These are phyloP conservation scores for Houttuynia cordata DNA, from an alignment of 164 flowering plant species.

Conservation along the genomic window DNA sequence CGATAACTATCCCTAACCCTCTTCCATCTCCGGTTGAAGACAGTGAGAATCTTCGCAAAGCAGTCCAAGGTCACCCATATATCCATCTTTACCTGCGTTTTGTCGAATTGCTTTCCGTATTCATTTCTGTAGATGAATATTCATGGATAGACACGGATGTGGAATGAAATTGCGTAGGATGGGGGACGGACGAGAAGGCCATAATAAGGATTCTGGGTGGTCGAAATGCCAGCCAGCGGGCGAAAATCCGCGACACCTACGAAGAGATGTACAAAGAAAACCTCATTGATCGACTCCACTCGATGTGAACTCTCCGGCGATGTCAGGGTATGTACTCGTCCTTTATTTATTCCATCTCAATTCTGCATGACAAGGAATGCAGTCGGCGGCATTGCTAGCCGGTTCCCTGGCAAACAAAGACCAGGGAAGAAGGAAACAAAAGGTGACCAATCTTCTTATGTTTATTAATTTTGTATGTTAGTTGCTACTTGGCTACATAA, in stretches of 20 bases:
- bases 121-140: neutral
- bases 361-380: neutral
- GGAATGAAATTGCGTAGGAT: constrained; percentile 21
- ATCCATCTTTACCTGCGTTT: constrained; percentile 1
- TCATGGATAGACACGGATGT: neutral
- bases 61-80: constrained; percentile 43
- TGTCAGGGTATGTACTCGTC: neutral
- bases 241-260: constrained; percentile 49
- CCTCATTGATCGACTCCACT: constrained; percentile 44
- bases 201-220: constrained; percentile 50
- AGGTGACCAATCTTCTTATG: neutral
- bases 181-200: constrained; percentile 75
- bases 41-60: constrained; percentile 35
- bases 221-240: constrained; percentile 59
- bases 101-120: neutral
- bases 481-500: neutral
- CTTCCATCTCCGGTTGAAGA: constrained; percentile 61
- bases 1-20: constrained; percentile 48
- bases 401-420: neutral
- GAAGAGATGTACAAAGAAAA: constrained; percentile 44
- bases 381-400: neutral
- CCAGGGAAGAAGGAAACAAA: neutral
- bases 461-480: neutral
- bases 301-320: constrained; percentile 37
- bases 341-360: neutral